Percentiles rank a stretch among this genome's conserved stretches.
Evolutionary conservation across 1,139 yeast genomes (phyloP).

Genomic region (Kluyveromyces sp.): DNA sequence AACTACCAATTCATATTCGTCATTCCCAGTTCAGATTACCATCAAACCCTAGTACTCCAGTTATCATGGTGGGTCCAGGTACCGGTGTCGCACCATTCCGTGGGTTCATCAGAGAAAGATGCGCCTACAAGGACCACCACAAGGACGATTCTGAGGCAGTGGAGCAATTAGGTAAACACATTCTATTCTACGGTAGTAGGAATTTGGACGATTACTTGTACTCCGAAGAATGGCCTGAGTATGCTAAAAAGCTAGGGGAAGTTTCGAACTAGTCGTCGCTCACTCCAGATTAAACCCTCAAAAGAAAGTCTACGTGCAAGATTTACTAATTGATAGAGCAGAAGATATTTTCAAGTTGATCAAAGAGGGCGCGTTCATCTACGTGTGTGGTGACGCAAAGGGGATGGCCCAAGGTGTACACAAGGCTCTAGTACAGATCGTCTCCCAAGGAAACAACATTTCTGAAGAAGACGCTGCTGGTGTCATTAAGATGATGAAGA

Average conservation of each 20-base stretch:
- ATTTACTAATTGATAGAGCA: constrained; percentile 53
- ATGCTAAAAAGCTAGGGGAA: constrained; percentile 56
- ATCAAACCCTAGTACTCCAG: constrained; percentile 73
- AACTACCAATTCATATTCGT: constrained; percentile 86
- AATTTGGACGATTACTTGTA: constrained; percentile 71
- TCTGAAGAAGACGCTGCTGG: constrained; percentile 65
- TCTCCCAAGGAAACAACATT: constrained; percentile 46
- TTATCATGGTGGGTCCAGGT: constrained; percentile 94
- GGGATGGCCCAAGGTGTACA: constrained; percentile 98
- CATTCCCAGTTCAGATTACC: constrained; percentile 94
- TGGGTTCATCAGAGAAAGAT: constrained; percentile 84
- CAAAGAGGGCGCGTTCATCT: constrained; percentile 72
- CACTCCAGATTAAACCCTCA: constrained; percentile 63
- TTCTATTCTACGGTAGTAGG: constrained; percentile 86
- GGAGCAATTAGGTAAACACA: constrained; percentile 55
- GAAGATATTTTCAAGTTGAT: constrained; percentile 53
- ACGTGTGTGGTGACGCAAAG: constrained; percentile 96
- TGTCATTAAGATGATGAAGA: constrained; percentile 69
- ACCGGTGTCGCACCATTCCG: constrained; percentile 98
- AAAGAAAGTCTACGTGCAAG: constrained; percentile 82
- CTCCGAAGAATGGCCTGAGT: constrained; percentile 77
- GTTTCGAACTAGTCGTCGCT: constrained; percentile 70
- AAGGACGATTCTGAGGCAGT: constrained; percentile 34
- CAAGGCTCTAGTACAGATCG: constrained; percentile 53
- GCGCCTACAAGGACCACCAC: constrained; percentile 36